Evolutionary conservation across 1,139 yeast genomes (phyloP), one percentile per base, ranked within the genome.

Genomic region (Zygoascus meyerae): DNA sequence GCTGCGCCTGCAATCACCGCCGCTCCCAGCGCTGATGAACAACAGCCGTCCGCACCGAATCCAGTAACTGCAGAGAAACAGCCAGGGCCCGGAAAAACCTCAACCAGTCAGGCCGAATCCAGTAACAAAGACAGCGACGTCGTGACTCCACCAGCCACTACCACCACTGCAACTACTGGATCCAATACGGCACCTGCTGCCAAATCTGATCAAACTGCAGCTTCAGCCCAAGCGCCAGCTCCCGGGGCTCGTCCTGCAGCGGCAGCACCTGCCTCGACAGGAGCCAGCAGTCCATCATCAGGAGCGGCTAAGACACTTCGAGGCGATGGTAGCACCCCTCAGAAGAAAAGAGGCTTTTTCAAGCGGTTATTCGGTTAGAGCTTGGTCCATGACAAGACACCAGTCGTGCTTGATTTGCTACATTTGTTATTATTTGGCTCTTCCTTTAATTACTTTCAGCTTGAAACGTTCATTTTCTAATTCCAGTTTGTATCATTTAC

Each of bases 171-270:
- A 33, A 18, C 29, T 29, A 37, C 33, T 32, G 45, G 29, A 17
- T 12, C 37, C 4, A 45, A 8, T 9, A 17, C 32, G 30, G 56
- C 47, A 11, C 46, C 42, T 44, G 53, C 54, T 9, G 54, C 52
- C 7, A 51, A 52, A 1, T 42, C 50, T 12, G 48, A 45, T 34
- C 18, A 11, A 1, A 44, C 49, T 15, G 48, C 43, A 37, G 54
- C 56, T 2, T 48, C 54, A 12, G 54, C 53, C n/a, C 52, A 54
- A 12, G 45, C 50, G n/a, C 21, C 18, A 10, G 44, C 49, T 7
- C 43, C 40, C 9, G 45, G 45, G n/a, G 43, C 46, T 7, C 34
- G 16, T 15, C 35, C 49, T 30, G 10, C 44, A 11, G 37, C 42
- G 6, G 34, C 38, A 5, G 18, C 45, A 15, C 16, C 49, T 15